phyloP scores from a whole-genome alignment of 2,329 filamentous ascomycete genomes.

The Aspergillus piperis region DNA sequence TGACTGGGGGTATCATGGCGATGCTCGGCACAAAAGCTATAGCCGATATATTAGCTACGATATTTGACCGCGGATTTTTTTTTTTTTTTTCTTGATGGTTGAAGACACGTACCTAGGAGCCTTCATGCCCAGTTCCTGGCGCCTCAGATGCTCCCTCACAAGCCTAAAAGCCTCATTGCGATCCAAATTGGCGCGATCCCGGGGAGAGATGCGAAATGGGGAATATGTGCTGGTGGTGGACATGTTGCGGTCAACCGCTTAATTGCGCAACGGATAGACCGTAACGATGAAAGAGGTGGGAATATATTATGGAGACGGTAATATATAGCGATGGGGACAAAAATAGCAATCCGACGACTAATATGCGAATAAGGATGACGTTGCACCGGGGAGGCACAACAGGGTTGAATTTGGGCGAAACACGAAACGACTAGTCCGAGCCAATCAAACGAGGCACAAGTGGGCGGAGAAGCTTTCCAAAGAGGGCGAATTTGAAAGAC shows the following conservation, averaged over 20 bases:
- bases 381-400: constrained; percentile 1
- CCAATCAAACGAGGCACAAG: constrained; percentile 16
- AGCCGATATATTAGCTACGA: constrained; percentile 12
- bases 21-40: constrained; percentile 41
- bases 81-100: neutral
- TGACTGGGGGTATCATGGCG: constrained; percentile 31
- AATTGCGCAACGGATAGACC: neutral
- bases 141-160: constrained; percentile 37
- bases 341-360: neutral
- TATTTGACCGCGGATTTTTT: neutral
- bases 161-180: constrained; percentile 38
- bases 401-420: neutral
- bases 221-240: constrained; percentile 17
- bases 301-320: neutral
- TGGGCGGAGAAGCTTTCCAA: constrained; percentile 14
- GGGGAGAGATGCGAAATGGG: constrained; percentile 37
- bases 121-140: constrained; percentile 39
- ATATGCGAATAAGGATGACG: constrained; percentile 15
- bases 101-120: constrained; percentile 32
- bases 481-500: constrained; percentile 10
- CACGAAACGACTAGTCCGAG: constrained; percentile 9
- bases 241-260: constrained; percentile 16
- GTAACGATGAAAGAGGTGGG: neutral
- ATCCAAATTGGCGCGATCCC: constrained; percentile 33
- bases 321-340: neutral